Evolutionary conservation across 495 filamentous ascomycete genomes (phyloP), one percentile per base, ranked within the genome.

Genomic region (Annulohypoxylon maeteangense): DNA sequence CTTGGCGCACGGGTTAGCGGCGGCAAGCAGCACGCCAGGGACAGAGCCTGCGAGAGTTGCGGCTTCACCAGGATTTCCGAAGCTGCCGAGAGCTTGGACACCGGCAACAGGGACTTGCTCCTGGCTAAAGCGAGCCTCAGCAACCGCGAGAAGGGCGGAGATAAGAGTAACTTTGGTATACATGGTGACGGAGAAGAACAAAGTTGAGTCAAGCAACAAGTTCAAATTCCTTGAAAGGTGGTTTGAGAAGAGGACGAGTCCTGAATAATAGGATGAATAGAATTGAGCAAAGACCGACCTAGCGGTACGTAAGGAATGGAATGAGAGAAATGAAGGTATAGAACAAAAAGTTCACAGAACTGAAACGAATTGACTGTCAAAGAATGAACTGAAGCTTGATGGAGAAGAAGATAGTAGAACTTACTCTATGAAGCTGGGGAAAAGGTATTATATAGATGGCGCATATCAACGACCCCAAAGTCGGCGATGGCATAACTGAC

Each of bases 1-100:
- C 87, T 88, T 88, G 65, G 74, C 86, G 67, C 87, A 89, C 12
- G 87, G 82, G 68, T 87, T 85, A 34, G 87, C 85, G 44, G 80
- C 87, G 32, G 81, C 87, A 20, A 89, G 82, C 10, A 89, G 76
- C 8, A 85, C 82, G 60, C 82, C 81, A 27, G 87, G 83, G n/a
- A 83, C 81, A 32, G 74, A 54, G 31, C 86, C 86, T 42, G 83
- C 83, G 18, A 90, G 83, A 40, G 87, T 89, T 22, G 81, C 80
- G 29, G 87, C 87, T 55, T 81, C 75, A 12, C 87, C 87, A 1
- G 86, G 78, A 27, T 78, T 72, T 23, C 86, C 87, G 58, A 85
- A 84, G 56, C 75, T 75, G 45, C 78, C 77, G 38, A 87, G 80
- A 32, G 78, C 81, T 42, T 70, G 56, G 65, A 89, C 83, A 57